Conservation (phyloP, 2,329 filamentous ascomycete species). For the Periconia digitata region DNA sequence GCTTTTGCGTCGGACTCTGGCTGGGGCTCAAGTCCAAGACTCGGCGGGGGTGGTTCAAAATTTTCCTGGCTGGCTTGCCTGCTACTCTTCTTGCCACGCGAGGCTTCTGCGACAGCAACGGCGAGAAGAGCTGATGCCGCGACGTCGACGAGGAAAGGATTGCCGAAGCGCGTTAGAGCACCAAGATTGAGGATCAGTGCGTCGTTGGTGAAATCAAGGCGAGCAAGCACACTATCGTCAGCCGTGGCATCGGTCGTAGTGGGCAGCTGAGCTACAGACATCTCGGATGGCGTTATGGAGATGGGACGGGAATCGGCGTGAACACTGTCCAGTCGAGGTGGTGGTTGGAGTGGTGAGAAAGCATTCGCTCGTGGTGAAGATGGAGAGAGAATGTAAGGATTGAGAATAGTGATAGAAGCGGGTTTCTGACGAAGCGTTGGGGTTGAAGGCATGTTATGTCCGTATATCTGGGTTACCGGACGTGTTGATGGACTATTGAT, state of each 20-base stretch:
- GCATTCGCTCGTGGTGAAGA: conserved; percentile 34
- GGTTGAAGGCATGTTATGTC: conserved; percentile 40
- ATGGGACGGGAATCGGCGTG: conserved; percentile 25
- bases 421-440: conserved; percentile 35
- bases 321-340: conserved; percentile 23
- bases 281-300: conserved; percentile 36
- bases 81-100: conserved; percentile 25
- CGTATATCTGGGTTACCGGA: conserved; percentile 43
- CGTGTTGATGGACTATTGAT: conserved; percentile 41
- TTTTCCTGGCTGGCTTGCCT: conserved; percentile 20
- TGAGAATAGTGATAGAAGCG: conserved; percentile 40
- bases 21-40: conserved; percentile 20
- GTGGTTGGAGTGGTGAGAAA: conserved; percentile 34
- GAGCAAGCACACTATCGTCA: conserved; percentile 45
- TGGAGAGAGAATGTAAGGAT: conserved; percentile 42
- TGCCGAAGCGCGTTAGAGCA: conserved; percentile 46
- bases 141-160: conserved; percentile 50
- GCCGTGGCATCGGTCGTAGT: conserved; percentile 39
- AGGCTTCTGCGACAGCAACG: conserved; percentile 49
- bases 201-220: conserved; percentile 47
- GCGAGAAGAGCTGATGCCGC: conserved; percentile 46
- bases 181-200: conserved; percentile 49
- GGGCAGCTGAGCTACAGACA: conserved; percentile 35
- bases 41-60: conserved; percentile 37
- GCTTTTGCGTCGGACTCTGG: conserved; percentile 30